phyloP scores from a whole-genome alignment of 2,329 filamentous ascomycete genomes.

The Fonsecaea pedrosoi region DNA sequence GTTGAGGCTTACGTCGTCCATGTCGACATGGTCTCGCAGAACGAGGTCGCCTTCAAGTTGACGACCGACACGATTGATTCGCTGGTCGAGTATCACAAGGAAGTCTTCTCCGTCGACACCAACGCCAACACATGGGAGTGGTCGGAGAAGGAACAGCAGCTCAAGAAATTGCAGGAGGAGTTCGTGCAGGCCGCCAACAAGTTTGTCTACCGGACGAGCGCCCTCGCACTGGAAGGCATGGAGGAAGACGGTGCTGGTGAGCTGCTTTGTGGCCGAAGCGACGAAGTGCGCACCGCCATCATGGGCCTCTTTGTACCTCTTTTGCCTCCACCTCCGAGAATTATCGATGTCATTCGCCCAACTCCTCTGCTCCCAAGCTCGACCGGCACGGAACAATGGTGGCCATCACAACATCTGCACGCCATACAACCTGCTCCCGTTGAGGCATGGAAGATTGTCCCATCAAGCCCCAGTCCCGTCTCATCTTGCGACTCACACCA shows the following conservation, averaged over 20 bases:
- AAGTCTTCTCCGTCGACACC: constrained; percentile 89
- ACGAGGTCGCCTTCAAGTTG: constrained; percentile 97
- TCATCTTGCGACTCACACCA: constrained; percentile 74
- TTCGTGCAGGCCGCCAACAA: constrained; percentile 97
- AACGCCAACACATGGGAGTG: constrained; percentile 90
- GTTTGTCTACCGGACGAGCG: constrained; percentile 91
- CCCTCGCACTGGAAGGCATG: constrained; percentile 87
- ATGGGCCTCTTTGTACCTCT: constrained; percentile 83
- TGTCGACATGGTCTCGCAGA: constrained; percentile 97
- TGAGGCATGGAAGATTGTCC: constrained; percentile 88
- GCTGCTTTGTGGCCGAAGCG: constrained; percentile 86
- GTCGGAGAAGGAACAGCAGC: constrained; percentile 93
- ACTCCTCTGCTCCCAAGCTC: constrained; percentile 86
- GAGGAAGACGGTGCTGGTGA: constrained; percentile 97
- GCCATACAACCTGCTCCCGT: constrained; percentile 72
- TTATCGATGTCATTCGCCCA: constrained; percentile 87
- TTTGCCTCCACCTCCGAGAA: constrained; percentile 81
- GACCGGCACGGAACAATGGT: constrained; percentile 74
- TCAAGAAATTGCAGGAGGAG: constrained; percentile 97
- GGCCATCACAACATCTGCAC: constrained; percentile 74
- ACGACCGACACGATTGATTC: constrained; percentile 92
- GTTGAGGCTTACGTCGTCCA: constrained; percentile 98
- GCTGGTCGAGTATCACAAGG: constrained; percentile 94
- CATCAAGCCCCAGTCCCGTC: constrained; percentile 83
- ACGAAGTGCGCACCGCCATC: constrained; percentile 89